Base-by-base conservation (phyloP, 2,329 filamentous ascomycete genomes). In the Boeremia lycopersici region DNA sequence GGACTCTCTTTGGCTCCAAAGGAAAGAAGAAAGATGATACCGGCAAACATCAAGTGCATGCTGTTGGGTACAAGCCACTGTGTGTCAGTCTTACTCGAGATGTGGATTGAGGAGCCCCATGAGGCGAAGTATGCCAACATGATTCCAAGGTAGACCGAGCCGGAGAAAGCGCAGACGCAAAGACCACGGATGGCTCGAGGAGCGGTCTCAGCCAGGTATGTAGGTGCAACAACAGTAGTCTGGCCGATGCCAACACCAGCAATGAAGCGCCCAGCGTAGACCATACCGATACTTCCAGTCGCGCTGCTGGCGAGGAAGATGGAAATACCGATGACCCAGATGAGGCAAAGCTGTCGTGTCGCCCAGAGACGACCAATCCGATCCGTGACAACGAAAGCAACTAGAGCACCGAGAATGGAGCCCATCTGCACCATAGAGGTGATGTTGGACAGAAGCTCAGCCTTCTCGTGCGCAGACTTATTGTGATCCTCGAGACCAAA, bases 351-450 rank as follows among this genome's bases (percentile, higher is more conserved):
- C 45, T 75, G 69, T n/a, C 75, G 67, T 26, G 76, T 77, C 5
- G 77, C 76, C 74, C 75, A 77, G 6, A 78, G 57, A 60, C 77
- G 75, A 30, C 77, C 77, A 39, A 78, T 74, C 40, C 68, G 71
- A 46, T 77, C 74, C 8, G 82, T 81, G 36, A 79, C 73, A 60
- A 81, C 78, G 65, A 81, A 84, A 4, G 81, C 81, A 60, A 88
- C 81, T 29, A 90, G 78, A 28, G 89, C 87, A 38, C 89, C 89
- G 4, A 79, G 86, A 28, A 93, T 88, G 23, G 85, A 89, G 23
- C 89, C 89, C 65, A 92, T 85, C 74, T 92, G 89, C 0, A 93
- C 89, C 89, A 93, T 93, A 42, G 88, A 84, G 1, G 89, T 88
- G 50, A 93, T 88, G 72, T 93, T 93, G 63, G 83, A 78, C 19